Evolutionary conservation across 371 early-diverging fungal species (phyloP), one percentile per base, ranked within the genome.

Genomic region (Neoconidiobolus thromboides): DNA sequence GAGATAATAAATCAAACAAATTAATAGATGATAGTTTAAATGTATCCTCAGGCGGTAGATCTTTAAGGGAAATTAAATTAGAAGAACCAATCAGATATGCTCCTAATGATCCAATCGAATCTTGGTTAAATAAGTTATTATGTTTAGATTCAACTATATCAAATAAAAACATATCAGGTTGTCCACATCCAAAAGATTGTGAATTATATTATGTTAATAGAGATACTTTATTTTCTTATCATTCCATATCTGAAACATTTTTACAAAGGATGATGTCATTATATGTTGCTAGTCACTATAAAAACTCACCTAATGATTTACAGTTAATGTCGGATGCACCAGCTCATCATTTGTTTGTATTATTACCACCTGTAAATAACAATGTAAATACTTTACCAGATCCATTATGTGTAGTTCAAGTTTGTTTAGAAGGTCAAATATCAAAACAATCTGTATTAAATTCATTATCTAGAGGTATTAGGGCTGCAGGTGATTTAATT

Each of bases 301-400:
- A 96, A 77, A 99, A 99, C 75, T 86, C 89, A 44, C 99, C 99
- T 56, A 95, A 99, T 73, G 99, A 99, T 71, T 70, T 99, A 67
- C 96, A 98, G 73, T 77, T 96, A 59, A 77, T 98, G 77, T 91
- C 91, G 73, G 99, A 99, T 66, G 95, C 95, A 0, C 96, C 96
- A n/a, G 93, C 93, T 1, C 98, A 98, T 72, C 90, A 93, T 63
- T 72, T 99, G 60, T 95, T 96, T 78, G 96, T 96, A 10, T 82
- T 99, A 38, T 69, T 98, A 43, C 93, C 96, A 48, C 94, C 93
- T 6, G 73, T 85, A 38, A 78, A 82, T 60, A 77, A 78, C 55
- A 74, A 73, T 3, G 81, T 78, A 43, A 76, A 73, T 10, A 77
- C 81, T 10, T 70, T 96, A 38, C 97, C 96, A 1, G 93, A 96